Evolutionary conservation across 345 rosid species (phyloP).

Genomic region (Euphorbia lathyris): DNA sequence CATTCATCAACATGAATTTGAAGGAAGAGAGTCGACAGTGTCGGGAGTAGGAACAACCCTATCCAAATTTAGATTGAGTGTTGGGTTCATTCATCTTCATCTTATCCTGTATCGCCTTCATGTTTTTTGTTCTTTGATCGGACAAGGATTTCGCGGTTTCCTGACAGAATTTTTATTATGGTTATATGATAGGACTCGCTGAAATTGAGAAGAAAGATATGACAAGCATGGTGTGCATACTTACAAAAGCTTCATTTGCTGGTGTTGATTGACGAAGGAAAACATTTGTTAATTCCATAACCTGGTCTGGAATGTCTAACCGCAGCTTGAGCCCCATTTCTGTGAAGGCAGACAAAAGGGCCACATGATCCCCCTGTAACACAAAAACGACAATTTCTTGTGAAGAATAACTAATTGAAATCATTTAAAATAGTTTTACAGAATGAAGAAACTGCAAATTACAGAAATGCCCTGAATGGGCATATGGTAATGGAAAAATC

Average conservation of each 20-base stretch:
- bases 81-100: slow-evolving; percentile 77
- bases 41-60: too few species aligned
- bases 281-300: slow-evolving; percentile 71
- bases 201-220: slow-evolving; percentile 21
- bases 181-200: slow-evolving; percentile 8
- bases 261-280: slow-evolving; percentile 83
- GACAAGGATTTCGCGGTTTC: slow-evolving; percentile 65
- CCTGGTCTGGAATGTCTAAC: slow-evolving; percentile 77
- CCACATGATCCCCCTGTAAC: slow-evolving; percentile 91
- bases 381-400: slow-evolving; percentile 12
- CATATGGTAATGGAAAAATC: not conserved
- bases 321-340: slow-evolving; percentile 98
- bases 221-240: slow-evolving; percentile 28
- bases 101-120: slow-evolving; percentile 92
- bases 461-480: not conserved
- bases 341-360: slow-evolving; percentile 87
- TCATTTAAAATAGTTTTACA: slow-evolving; percentile 1
- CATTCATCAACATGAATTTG: too few species aligned
- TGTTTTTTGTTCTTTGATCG: slow-evolving; percentile 64
- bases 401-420: not conserved
- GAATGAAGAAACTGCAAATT: slow-evolving; percentile 2
- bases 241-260: slow-evolving; percentile 77
- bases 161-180: slow-evolving; percentile 41
- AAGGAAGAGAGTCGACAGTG: too few species aligned
- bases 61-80: too few species aligned